A percentile compares a stretch with the other conserved stretches of the same genome.
Conservation (phyloP, 148 eudicot genomes). For the Nepenthes mirabilis region DNA sequence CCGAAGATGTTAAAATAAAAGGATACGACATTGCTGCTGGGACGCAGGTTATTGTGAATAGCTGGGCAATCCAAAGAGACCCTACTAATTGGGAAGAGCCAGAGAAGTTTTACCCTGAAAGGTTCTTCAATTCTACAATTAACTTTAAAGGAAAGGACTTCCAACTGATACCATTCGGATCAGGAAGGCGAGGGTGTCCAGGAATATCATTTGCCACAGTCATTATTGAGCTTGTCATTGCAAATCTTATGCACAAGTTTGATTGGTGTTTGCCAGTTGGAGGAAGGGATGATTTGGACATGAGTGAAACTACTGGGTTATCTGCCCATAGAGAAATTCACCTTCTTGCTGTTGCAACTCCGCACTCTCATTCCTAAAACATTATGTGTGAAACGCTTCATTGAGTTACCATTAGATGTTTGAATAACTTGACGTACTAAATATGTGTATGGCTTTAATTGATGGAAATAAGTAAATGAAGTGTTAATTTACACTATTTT, state of each 20-base stretch:
- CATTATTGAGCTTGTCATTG: conserved; percentile 32
- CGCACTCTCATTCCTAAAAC: neutral
- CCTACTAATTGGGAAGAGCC: too few species aligned
- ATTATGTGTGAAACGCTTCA: too few species aligned
- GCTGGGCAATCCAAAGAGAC: too few species aligned
- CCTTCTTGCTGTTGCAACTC: conserved; percentile 12
- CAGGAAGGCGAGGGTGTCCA: conserved; percentile 20
- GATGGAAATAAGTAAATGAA: too few species aligned
- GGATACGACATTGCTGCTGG: conserved; percentile 40
- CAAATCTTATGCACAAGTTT: conserved; percentile 35
- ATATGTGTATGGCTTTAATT: too few species aligned
- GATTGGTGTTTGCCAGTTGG: conserved; percentile 40
- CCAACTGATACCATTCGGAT: conserved; percentile 56
- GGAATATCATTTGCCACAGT: too few species aligned
- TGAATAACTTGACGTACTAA: too few species aligned
- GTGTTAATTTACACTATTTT: too few species aligned
- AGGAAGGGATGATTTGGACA: conserved; percentile 19
- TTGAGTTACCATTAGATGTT: too few species aligned
- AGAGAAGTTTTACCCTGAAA: too few species aligned
- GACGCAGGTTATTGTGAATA: conserved; percentile 38
- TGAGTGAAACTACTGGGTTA: neutral
- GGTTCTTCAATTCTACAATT: conserved; percentile 19
- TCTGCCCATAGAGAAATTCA: conserved; percentile 23
- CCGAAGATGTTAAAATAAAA: conserved; percentile 33
- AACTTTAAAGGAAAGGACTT: conserved; percentile 50